Percentiles rank a stretch among this genome's conserved stretches.
These are phyloP conservation scores for Volvox africanus DNA, from an alignment of 139 green algal genomes.

Conservation along the genomic window DNA sequence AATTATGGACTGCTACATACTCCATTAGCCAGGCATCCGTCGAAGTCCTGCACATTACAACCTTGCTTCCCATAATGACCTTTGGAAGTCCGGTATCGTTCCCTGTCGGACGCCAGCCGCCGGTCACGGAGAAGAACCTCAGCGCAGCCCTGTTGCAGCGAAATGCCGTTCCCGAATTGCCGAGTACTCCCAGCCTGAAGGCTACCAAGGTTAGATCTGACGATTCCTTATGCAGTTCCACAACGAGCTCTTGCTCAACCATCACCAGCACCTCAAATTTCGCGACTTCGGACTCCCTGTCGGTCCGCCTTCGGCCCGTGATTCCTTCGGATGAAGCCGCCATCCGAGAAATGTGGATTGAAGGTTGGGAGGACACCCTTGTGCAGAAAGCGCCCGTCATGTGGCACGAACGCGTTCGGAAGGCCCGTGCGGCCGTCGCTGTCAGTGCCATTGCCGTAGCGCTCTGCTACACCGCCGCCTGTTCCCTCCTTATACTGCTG, in stretches of 20 bases:
- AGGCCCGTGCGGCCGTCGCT: not conserved
- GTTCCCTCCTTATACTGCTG: not conserved
- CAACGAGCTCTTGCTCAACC: not conserved
- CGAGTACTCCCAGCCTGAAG: not conserved
- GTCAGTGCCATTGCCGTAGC: not conserved
- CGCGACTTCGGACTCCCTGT: not conserved
- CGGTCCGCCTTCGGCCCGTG: not conserved
- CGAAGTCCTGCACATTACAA: too few species aligned
- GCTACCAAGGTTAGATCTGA: not conserved
- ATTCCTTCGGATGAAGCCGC: not conserved
- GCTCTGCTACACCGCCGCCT: not conserved
- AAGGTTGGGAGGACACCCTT: conserved; percentile 19
- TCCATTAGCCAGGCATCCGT: too few species aligned
- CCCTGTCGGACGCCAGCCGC: too few species aligned
- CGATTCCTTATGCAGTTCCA: not conserved
- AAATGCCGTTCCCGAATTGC: not conserved
- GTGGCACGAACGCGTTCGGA: not conserved
- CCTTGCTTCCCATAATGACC: too few species aligned
- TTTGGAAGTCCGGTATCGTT: too few species aligned
- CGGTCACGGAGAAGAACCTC: too few species aligned
- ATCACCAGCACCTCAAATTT: not conserved
- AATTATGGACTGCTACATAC: too few species aligned
- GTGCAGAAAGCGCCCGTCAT: not conserved
- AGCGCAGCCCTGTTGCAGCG: not conserved
- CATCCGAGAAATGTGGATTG: not conserved